phyloP scores from a whole-genome alignment of 1,139 yeast species.

The Fermentozyma sake region DNA sequence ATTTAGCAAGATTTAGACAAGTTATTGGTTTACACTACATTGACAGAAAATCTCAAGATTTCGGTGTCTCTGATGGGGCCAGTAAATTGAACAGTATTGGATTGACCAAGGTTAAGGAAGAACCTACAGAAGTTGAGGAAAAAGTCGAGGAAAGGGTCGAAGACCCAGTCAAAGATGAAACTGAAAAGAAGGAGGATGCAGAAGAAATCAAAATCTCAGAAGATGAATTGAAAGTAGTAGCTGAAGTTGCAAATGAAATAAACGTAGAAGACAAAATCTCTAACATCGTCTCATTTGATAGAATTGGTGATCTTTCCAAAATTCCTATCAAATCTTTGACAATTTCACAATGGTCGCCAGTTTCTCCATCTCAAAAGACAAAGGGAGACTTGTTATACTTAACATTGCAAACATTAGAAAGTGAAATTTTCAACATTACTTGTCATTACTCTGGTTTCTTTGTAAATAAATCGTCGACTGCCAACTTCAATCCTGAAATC shows the following conservation, averaged over 20 bases:
- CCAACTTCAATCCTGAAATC: constrained; percentile 64
- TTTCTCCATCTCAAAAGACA: constrained; percentile 56
- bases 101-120: constrained; percentile 16
- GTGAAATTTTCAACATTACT: constrained; percentile 73
- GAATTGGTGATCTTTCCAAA: constrained; percentile 20
- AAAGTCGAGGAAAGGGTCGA: constrained; percentile 6
- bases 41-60: constrained; percentile 26
- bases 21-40: constrained; percentile 41
- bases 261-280: constrained; percentile 7
- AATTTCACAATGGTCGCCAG: constrained; percentile 86
- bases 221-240: constrained; percentile 8
- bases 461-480: constrained; percentile 63
- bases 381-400: constrained; percentile 82
- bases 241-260: constrained; percentile 9
- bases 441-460: constrained; percentile 75
- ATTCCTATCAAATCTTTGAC: constrained; percentile 51
- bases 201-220: constrained; percentile 14
- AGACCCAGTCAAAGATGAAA: constrained; percentile 1
- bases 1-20: constrained; percentile 40
- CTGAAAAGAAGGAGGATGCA: constrained; percentile 7
- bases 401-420: constrained; percentile 72
- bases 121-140: constrained; percentile 5
- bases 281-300: constrained; percentile 13
- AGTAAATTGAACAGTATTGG: constrained; percentile 26
- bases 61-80: constrained; percentile 18